These are phyloP conservation scores for Cladosporium sp. DNA, from an alignment of 2,329 filamentous ascomycete species.

Conservation along the genomic window DNA sequence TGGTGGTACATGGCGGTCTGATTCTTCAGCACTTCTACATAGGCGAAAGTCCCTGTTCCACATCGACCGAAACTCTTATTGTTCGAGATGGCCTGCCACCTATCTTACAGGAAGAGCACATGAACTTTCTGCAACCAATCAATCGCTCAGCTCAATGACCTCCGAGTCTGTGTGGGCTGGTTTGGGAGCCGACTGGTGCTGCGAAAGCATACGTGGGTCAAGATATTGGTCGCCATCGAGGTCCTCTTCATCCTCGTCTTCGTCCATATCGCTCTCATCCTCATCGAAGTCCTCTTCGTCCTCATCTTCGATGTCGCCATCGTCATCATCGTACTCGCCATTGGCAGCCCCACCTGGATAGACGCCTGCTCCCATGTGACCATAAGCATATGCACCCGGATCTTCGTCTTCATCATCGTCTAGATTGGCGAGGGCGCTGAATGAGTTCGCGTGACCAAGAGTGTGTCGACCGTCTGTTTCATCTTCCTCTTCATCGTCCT, in stretches of 20 bases:
- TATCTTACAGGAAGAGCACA: no score
- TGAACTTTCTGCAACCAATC: neutral
- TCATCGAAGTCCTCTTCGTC: slow-evolving; percentile 15
- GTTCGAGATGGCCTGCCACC: no score
- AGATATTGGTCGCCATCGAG: slow-evolving; percentile 13
- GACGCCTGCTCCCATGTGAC: neutral
- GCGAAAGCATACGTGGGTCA: slow-evolving; percentile 8
- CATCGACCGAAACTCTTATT: no score
- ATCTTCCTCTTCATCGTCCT: neutral
- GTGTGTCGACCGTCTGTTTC: neutral
- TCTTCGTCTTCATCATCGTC: neutral
- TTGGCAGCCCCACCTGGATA: slow-evolving; percentile 14
- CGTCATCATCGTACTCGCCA: slow-evolving; percentile 14
- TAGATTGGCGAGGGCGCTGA: slow-evolving; percentile 14
- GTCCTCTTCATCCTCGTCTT: slow-evolving; percentile 17
- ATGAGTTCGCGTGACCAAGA: slow-evolving; percentile 16
- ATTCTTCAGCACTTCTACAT: no score
- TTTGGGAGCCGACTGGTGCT: neutral
- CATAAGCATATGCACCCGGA: neutral
- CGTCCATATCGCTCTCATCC: slow-evolving; percentile 15
- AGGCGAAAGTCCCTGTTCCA: no score
- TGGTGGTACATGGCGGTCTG: no score
- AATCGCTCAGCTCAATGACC: slow-evolving; percentile 28
- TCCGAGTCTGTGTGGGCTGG: slow-evolving; percentile 14
- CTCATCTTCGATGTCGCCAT: slow-evolving; percentile 15